Evolutionary conservation across 1,139 yeast genomes (phyloP), one percentile per base, ranked within the genome.

Genomic region (Yamadazyma diddensiae): DNA sequence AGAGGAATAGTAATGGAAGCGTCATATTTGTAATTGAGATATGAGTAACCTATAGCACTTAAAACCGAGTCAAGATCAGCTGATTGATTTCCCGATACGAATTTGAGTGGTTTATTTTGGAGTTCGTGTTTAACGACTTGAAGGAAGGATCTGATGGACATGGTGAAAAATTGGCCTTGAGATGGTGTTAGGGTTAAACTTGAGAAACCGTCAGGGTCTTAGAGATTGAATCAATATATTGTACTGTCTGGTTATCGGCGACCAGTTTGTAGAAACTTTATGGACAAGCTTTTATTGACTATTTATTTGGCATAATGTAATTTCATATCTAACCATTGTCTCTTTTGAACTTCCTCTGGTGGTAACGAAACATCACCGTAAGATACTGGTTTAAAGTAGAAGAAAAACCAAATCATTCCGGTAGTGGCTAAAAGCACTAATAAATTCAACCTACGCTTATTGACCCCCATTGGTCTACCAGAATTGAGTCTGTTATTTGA

Each of bases 11-110:
- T 38, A 26, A 45, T 37, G 6, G 47, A 37, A 2, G 41, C 21
- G 12, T 46, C 43, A 16, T 49, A 35, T 29, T 42, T 46, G 39
- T 66, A 54, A 36, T 60, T 52, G 38, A 81, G 68, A 50, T 77
- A 85, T 0, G 95, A 80, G 47, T 77, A 83, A 2, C 84, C 51
- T 5, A 92, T 62, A 1, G 96, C 82, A 39, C 82, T 71, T 1
- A 85, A 73, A 24, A 88, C 83, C 1, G 97, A 88, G 55, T 90
- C 98, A 60, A 90, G 63, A 56, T 90, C 96, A 15, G 77, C 75
- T 1, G 94, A 77, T 51, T 87, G 94, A 52, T 90, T 90, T 1
- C 97, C 97, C 0, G 87, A 69, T 1, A 85, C 94, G 26, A 86
- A 58, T 22, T 54, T 49, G 24, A 65, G 46, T 19, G 63, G 60